A percentile compares a stretch with the other conserved stretches of the same genome.
Conservation (phyloP, 2,329 filamentous ascomycete genomes). For the Sclerotinia glacialis region DNA sequence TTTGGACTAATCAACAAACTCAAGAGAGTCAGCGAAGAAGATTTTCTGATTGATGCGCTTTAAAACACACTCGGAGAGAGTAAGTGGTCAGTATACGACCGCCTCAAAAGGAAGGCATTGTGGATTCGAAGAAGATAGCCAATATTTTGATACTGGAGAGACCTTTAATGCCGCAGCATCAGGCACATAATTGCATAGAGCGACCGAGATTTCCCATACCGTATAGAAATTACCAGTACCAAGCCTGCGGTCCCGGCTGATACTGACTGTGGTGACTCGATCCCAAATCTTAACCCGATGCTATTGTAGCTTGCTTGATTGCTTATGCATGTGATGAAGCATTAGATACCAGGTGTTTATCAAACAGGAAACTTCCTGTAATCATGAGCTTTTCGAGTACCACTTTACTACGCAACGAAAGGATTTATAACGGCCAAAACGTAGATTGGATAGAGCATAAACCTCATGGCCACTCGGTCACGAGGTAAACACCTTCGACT, state of each 20-base stretch:
- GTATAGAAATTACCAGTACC: background rate
- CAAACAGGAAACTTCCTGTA: background rate
- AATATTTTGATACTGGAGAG: background rate
- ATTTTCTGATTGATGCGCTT: background rate
- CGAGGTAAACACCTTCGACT: background rate
- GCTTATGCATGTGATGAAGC: background rate
- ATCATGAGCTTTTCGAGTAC: background rate
- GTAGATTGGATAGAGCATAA: background rate
- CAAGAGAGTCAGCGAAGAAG: too few relatives aligned
- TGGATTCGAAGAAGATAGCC: background rate
- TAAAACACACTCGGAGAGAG: background rate
- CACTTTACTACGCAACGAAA: background rate
- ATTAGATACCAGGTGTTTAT: background rate
- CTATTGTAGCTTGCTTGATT: background rate
- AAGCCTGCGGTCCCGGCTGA: too few relatives aligned
- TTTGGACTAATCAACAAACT: background rate
- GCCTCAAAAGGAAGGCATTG: background rate
- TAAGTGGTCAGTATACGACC: background rate
- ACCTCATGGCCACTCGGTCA: background rate
- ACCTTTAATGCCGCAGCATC: background rate
- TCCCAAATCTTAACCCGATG: background rate
- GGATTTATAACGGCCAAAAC: background rate
- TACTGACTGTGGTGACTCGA: background rate
- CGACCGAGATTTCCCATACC: background rate
- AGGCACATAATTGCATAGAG: background rate